Conservation (phyloP, 1,284 basidiomycete genomes). For the Mycena citricolor region DNA sequence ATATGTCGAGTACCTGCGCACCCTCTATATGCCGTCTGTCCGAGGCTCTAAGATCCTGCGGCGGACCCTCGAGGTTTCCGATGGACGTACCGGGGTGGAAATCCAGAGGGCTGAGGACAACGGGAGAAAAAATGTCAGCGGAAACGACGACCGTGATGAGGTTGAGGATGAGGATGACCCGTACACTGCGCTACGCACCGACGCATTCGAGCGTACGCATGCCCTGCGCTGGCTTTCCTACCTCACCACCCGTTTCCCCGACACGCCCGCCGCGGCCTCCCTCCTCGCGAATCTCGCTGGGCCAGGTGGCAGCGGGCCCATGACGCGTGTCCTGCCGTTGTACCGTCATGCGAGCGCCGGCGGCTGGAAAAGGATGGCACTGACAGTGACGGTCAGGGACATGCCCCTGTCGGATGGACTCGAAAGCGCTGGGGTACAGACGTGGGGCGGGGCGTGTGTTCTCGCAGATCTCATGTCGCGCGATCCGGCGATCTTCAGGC, state of each 20-base stretch:
- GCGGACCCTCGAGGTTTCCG: background rate
- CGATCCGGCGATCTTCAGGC: constrained; percentile 54
- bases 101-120: background rate
- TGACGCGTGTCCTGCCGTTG: constrained; percentile 40
- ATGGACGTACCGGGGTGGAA: background rate
- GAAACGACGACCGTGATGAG: background rate
- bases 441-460: constrained; percentile 87
- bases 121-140: background rate
- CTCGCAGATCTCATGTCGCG: constrained; percentile 76
- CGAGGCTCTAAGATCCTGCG: constrained; percentile 15
- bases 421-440: constrained; percentile 81
- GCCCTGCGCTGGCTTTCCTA: constrained; percentile 70
- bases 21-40: constrained; percentile 12
- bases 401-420: constrained; percentile 73
- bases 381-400: no score
- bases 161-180: no score
- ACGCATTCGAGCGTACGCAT: constrained; percentile 68
- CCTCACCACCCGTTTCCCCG: constrained; percentile 34
- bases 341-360: background rate
- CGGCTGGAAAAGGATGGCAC: constrained; percentile 38
- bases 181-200: constrained; percentile 40
- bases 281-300: constrained; percentile 66
- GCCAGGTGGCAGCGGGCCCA: constrained; percentile 49
- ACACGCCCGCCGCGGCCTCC: constrained; percentile 50
- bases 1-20: constrained; percentile 13